Conservation (phyloP, 179 eudicot genomes). For the Beta macrorhiza region DNA sequence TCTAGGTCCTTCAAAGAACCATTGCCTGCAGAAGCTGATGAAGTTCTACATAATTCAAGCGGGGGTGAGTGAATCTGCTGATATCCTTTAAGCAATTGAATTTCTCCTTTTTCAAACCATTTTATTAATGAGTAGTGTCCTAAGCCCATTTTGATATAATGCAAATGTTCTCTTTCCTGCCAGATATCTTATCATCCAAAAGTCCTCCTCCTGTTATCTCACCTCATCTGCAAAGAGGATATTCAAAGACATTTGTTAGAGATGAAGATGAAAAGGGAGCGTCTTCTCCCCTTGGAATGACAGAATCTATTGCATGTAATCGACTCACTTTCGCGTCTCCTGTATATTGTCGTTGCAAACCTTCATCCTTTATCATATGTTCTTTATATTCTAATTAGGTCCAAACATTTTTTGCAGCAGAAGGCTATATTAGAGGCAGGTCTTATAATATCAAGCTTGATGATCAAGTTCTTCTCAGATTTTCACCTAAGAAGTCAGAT, state of each 20-base stretch:
- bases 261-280: slow-evolving; percentile 58
- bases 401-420: slow-evolving; percentile 89
- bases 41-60: slow-evolving; percentile 64
- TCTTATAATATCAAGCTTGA: slow-evolving; percentile 96
- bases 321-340: slow-evolving; percentile 16
- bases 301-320: slow-evolving; percentile 81
- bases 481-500: slow-evolving; percentile 91
- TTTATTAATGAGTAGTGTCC: too few species aligned
- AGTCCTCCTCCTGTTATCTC: slow-evolving; percentile 49
- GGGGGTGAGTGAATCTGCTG: slow-evolving; percentile 49
- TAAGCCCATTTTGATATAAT: slow-evolving; percentile 1
- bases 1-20: slow-evolving; percentile 72
- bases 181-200: slow-evolving; percentile 55
- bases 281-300: slow-evolving; percentile 43
- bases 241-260: slow-evolving; percentile 41
- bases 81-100: neutral
- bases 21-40: slow-evolving; percentile 77
- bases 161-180: slow-evolving; percentile 12
- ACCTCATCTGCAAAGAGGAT: slow-evolving; percentile 46
- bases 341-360: neutral
- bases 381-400: slow-evolving; percentile 38
- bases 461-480: slow-evolving; percentile 91
- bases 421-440: slow-evolving; percentile 89
- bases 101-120: slow-evolving; percentile 3
- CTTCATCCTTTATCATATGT: neutral